phyloP scores from a whole-genome alignment of 2,329 filamentous ascomycete species.

The Clonostachys rhizophaga region DNA sequence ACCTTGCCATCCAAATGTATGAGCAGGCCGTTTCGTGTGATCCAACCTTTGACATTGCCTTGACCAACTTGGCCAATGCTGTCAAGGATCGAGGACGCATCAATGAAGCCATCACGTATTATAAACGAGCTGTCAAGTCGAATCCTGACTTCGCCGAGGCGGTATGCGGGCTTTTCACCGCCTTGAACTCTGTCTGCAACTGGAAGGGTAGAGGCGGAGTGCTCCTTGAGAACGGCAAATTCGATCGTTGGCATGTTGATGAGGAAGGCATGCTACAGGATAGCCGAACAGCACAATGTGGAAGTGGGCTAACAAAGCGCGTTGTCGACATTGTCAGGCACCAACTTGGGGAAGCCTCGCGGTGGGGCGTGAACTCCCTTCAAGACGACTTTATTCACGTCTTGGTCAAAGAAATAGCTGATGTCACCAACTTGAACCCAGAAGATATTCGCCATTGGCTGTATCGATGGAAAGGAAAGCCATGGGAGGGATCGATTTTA shows the following conservation, averaged over 20 bases:
- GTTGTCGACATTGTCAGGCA: conserved; percentile 88
- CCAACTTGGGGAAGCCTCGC: conserved; percentile 80
- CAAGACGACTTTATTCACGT: conserved; percentile 46
- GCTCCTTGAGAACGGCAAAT: conserved; percentile 63
- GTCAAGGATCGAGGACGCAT: conserved; percentile 95
- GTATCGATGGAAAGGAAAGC: conserved; percentile 62
- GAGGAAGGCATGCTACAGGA: conserved; percentile 79
- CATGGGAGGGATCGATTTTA: conserved; percentile 85
- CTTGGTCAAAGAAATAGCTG: conserved; percentile 40
- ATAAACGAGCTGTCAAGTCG: conserved; percentile 82
- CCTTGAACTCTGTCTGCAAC: conserved; percentile 92
- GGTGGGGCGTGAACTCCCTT: conserved; percentile 76
- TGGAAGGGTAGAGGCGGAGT: conserved; percentile 90
- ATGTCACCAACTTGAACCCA: conserved; percentile 26
- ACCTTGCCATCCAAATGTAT: conserved; percentile 94
- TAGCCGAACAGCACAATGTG: conserved; percentile 52
- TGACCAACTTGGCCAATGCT: conserved; percentile 94
- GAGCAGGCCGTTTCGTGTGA: conserved; percentile 91
- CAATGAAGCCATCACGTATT: conserved; percentile 87
- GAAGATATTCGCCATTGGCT: conserved; percentile 35
- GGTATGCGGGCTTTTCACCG: conserved; percentile 91
- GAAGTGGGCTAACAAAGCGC: conserved; percentile 80
- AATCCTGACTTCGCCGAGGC: conserved; percentile 96
- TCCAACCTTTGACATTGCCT: conserved; percentile 90
- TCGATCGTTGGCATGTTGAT: conserved; percentile 92